These are phyloP conservation scores for Bolboschoenoplectus hybrid DNA, from an alignment of 202 grass and related monocot genomes.

Conservation along the genomic window DNA sequence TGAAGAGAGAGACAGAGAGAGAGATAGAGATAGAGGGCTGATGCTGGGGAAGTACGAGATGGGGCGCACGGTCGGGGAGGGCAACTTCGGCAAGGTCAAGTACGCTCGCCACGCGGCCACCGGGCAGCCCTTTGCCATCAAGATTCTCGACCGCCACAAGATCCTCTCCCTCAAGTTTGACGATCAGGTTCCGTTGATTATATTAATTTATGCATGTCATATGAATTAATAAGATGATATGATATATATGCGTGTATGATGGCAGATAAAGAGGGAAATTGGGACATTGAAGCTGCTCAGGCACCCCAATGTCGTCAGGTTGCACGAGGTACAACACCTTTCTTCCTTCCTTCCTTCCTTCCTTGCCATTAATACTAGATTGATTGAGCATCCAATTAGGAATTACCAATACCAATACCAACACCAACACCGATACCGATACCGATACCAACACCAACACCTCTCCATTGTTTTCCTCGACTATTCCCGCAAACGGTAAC, in stretches of 20 bases:
- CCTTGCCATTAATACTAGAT: too few species aligned
- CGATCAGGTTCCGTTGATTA: conserved; percentile 48
- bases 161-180: conserved; percentile 62
- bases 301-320: conserved; percentile 83
- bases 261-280: conserved; percentile 85
- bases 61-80: conserved; percentile 71
- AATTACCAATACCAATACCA: too few species aligned
- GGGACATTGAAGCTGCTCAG: conserved; percentile 73
- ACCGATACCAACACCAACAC: too few species aligned
- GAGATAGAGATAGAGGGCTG: background rate
- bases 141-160: conserved; percentile 83
- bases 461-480: too few species aligned
- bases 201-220: background rate
- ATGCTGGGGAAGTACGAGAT: conserved; percentile 78
- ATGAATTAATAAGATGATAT: too few species aligned
- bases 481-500: too few species aligned
- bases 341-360: too few species aligned
- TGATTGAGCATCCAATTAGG: too few species aligned
- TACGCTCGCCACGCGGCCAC: conserved; percentile 56
- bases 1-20: background rate
- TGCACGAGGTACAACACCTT: conserved; percentile 59
- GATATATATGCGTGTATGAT: background rate
- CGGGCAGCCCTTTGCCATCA: conserved; percentile 65
- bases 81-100: conserved; percentile 93
- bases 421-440: too few species aligned